Conservation (phyloP, 345 rosid species). For the Eucalyptus guilfoylei region DNA sequence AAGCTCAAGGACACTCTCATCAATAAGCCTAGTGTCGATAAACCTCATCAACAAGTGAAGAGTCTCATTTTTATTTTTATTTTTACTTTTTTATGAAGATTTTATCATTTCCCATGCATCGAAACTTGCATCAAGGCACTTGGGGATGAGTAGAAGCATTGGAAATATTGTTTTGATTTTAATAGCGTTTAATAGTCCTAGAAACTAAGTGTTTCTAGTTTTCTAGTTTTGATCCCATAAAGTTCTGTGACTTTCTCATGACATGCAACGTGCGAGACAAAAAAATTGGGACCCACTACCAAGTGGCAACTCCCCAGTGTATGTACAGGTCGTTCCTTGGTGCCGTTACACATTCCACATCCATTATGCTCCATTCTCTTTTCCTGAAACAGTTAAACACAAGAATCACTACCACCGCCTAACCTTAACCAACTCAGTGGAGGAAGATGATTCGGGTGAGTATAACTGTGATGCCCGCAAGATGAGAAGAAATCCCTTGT, state of each 20-base stretch:
- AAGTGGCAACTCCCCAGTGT: not conserved
- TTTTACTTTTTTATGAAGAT: too few species aligned
- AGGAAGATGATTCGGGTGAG: not conserved
- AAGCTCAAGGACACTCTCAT: too few species aligned
- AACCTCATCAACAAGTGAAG: too few species aligned
- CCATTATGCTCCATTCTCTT: not conserved
- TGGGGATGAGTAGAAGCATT: too few species aligned
- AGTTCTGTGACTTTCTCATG: not conserved
- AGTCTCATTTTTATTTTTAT: too few species aligned
- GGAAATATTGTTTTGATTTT: too few species aligned
- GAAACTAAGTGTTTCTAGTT: too few species aligned
- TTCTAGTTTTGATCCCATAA: not conserved
- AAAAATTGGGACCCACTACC: not conserved
- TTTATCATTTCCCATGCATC: too few species aligned
- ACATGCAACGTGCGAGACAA: not conserved
- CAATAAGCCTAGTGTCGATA: too few species aligned
- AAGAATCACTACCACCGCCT: not conserved
- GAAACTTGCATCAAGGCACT: too few species aligned
- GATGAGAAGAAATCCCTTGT: not conserved
- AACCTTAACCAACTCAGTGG: not conserved
- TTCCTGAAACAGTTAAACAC: not conserved
- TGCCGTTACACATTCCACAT: not conserved
- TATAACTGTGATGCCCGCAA: not conserved
- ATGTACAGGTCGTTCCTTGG: not conserved
- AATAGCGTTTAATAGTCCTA: too few species aligned